Percentiles rank a stretch among this genome's conserved stretches.
Conservation (phyloP, 2,329 filamentous ascomycete genomes). For the Gnomoniopsis smithogilvyi region DNA sequence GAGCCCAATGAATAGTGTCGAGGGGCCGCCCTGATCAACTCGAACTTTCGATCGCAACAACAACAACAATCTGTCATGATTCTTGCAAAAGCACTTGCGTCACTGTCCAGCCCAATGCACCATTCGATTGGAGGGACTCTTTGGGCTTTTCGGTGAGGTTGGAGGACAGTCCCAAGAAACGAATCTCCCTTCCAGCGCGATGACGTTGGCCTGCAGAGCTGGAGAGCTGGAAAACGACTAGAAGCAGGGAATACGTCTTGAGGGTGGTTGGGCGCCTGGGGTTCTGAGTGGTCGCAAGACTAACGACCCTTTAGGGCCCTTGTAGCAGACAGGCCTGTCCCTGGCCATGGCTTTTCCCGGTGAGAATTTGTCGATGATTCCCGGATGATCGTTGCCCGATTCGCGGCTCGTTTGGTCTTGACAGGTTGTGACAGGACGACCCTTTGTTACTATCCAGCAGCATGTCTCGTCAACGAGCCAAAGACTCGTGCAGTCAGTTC, state of each 20-base stretch:
- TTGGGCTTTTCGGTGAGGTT: neutral
- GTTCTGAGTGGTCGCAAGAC: neutral
- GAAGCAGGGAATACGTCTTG: slow-evolving; percentile 12
- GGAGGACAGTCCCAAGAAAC: neutral
- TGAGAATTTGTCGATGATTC: neutral
- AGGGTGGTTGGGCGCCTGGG: neutral
- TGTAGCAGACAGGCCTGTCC: slow-evolving; percentile 5
- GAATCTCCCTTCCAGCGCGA: slow-evolving; percentile 8
- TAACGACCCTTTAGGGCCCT: slow-evolving; percentile 5
- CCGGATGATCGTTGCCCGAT: neutral
- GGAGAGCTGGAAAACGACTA: slow-evolving; percentile 6
- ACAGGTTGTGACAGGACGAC: neutral
- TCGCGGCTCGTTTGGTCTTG: neutral
- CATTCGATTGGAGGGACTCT: neutral
- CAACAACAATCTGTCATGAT: neutral
- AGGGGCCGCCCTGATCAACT: neutral
- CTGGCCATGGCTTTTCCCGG: neutral
- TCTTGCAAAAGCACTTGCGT: neutral
- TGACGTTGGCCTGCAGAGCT: slow-evolving; percentile 18
- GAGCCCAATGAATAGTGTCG: neutral
- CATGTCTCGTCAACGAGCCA: neutral
- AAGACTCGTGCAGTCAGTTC: neutral
- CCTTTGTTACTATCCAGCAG: neutral
- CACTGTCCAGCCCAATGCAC: neutral
- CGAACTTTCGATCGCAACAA: neutral